A percentile compares a stretch with the other conserved stretches of the same genome.
Conservation (phyloP, 768 basidiomycete species). For the Amyloporia xantha region DNA sequence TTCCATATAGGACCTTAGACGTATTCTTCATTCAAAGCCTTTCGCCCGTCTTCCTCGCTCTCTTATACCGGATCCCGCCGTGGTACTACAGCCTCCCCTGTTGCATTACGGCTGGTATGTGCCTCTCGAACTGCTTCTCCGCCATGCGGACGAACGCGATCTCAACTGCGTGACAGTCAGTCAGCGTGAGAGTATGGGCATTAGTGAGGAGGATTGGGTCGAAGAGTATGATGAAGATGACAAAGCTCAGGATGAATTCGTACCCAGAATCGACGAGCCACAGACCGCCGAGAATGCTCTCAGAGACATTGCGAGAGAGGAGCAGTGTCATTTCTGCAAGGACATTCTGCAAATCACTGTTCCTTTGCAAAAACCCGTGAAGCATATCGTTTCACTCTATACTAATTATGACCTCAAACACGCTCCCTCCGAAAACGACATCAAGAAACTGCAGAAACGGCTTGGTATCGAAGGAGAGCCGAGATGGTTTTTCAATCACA, state of each 20-base stretch:
- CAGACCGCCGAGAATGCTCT: neutral
- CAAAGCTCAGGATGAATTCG: neutral
- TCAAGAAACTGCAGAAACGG: neutral
- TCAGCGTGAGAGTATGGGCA: too few relatives aligned
- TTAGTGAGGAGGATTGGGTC: too few relatives aligned
- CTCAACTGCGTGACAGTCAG: too few relatives aligned
- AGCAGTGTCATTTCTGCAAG: too few relatives aligned
- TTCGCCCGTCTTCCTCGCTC: neutral
- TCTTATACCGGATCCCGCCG: neutral
- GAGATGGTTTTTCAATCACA: neutral
- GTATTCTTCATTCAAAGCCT: too few relatives aligned
- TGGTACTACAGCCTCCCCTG: neutral
- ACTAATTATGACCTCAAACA: neutral
- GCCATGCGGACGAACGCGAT: neutral
- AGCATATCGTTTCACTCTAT: neutral
- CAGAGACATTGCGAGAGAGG: too few relatives aligned
- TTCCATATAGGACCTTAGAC: too few relatives aligned
- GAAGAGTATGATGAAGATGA: too few relatives aligned
- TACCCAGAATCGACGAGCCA: neutral
- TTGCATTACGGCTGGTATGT: neutral
- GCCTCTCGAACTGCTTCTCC: neutral
- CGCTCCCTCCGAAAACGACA: neutral
- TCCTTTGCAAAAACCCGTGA: too few relatives aligned
- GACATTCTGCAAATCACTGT: too few relatives aligned
- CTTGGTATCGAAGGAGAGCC: neutral